These are phyloP conservation scores for Sophora flavescens DNA, from an alignment of 306 rosid genomes.

Conservation along the genomic window DNA sequence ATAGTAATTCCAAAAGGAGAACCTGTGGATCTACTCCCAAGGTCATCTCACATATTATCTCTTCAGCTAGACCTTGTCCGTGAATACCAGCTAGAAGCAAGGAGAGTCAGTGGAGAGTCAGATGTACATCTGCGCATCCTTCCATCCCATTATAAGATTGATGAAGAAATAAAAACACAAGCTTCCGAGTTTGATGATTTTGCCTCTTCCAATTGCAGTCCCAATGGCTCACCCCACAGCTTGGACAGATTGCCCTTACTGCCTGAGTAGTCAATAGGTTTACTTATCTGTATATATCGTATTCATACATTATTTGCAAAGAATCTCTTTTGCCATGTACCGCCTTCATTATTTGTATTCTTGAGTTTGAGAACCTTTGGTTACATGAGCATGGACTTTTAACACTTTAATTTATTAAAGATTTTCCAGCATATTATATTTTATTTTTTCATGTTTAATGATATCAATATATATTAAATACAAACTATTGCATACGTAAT, in stretches of 20 bases:
- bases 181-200: constrained; percentile 52
- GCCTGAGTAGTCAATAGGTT: constrained; percentile 60
- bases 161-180: constrained; percentile 45
- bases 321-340: background rate
- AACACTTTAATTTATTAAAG: no score
- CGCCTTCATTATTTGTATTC: no score
- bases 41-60: constrained; percentile 65
- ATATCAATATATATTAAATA: no score
- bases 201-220: constrained; percentile 54
- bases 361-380: no score
- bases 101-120: constrained; percentile 54
- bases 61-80: constrained; percentile 75
- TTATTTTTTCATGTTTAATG: no score
- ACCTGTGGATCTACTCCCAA: constrained; percentile 79
- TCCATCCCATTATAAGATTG: constrained; percentile 55
- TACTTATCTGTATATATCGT: constrained; percentile 2
- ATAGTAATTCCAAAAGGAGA: constrained; percentile 82
- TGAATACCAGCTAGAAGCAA: constrained; percentile 72
- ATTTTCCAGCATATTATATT: no score
- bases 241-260: constrained; percentile 76
- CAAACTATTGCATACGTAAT: no score
- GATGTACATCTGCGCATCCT: constrained; percentile 67
- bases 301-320: background rate
- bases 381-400: no score
- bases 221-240: constrained; percentile 55